Base-by-base conservation (phyloP, 2,329 filamentous ascomycete species). In the Pseudocercospora crystallina region DNA sequence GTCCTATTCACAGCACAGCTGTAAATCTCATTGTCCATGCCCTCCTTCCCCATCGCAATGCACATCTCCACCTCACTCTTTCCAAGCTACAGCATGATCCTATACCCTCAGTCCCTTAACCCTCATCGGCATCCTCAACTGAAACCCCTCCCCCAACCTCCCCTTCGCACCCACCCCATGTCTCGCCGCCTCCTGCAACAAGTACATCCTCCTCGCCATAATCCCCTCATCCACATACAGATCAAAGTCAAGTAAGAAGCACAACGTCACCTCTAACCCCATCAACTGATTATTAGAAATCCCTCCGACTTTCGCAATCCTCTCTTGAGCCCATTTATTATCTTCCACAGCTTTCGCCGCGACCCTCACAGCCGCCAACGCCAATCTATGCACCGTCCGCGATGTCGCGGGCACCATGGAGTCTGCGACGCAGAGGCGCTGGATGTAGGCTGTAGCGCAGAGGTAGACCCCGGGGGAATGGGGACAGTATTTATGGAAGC, bases 331-430 rank as follows among this genome's bases (percentile, higher is more conserved):
- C 72, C 95, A 96, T 61, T 86, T 88, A 47, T 92, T 79, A 69
- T 97, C 92, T 70, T 99, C 92, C n/a, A 96, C 75, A 0, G 90
- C 89, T 73, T 97, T 99, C 81, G 91, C 94, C 11, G 92, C 90
- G 3, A 96, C 88, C 32, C 91, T 78, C 46, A 96, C 77, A 5
- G 87, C 89, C 0, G 90, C 91, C 12, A 99, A 80, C 30, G 95
- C 78, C 7, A 97, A 75, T 2, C 94, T 84, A 69, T 99, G 92
- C 54, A 89, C 86, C 56, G 95, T 97, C 49, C 89, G 82, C 50
- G 81, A 80, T 2, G 90, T 95, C 7, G 96, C 86, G 1, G 86
- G 84, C 15, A 97, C 86, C 17, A 86, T 81, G 59, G 82, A 82
- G 45, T 78, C 89, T 38, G 86, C 79, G 10, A 92, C 83, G 0